Conservation (phyloP, 2,329 filamentous ascomycete species). For the Hymenoscyphus scutula region DNA sequence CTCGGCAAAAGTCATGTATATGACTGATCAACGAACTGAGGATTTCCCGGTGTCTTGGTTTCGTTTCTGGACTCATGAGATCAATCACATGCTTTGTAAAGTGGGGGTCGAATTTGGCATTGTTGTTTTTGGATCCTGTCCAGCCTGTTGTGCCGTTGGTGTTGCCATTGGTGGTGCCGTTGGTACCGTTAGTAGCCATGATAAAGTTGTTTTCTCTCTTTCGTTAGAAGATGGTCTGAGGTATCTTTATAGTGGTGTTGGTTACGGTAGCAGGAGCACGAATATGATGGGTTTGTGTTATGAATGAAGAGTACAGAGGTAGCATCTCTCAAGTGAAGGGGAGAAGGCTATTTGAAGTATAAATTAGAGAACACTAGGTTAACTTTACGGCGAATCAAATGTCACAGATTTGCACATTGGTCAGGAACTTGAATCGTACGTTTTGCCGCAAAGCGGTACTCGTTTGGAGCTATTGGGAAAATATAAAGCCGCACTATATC, state of each 20-base stretch:
- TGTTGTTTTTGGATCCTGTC: not conserved
- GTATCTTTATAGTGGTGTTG: not conserved
- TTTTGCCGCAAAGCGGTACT: not conserved
- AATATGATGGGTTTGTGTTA: not conserved
- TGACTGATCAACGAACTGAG: conserved; percentile 64
- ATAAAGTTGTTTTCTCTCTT: not conserved
- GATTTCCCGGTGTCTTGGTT: conserved; percentile 62
- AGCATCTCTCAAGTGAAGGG: not conserved
- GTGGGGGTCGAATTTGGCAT: conserved; percentile 62
- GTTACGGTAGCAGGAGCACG: not conserved
- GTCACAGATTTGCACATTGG: not conserved
- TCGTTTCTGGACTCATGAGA: conserved; percentile 67
- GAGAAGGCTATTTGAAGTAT: not conserved
- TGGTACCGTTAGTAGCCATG: conserved; percentile 4
- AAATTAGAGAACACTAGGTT: not conserved
- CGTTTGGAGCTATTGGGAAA: conserved; percentile 1
- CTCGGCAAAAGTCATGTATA: conserved; percentile 75
- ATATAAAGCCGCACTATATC: not conserved
- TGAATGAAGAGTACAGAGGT: not conserved
- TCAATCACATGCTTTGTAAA: conserved; percentile 75
- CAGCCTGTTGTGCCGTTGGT: conserved; percentile 16
- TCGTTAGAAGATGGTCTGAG: not conserved
- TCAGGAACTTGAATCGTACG: not conserved
- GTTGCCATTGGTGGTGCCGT: not conserved
- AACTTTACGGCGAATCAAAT: not conserved